Evolutionary conservation across 1,284 basidiomycete species (phyloP), one percentile per base, ranked within the genome.

Genomic region (Rugosomyces carneus): DNA sequence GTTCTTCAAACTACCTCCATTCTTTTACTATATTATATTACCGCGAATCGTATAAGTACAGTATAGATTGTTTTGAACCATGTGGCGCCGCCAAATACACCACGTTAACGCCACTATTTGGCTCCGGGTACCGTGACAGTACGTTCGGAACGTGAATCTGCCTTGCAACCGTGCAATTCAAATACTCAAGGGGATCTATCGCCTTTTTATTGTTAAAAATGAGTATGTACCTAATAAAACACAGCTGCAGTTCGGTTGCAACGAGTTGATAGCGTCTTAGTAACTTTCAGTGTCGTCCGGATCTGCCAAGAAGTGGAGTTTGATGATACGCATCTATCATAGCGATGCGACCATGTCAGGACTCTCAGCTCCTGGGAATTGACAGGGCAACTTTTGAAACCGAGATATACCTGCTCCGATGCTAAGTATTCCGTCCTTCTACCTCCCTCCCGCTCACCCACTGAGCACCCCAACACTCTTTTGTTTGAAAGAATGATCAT

Each of bases 401-500:
- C n/a, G 5, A 34, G 32, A 4, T 34, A n/a, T 34, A n/a, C 32
- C 32, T 34, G 35, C 8, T 13, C 16, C 9, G 15, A 16, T 21
- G 20, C 35, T 19, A n/a, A 37, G 18, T 37, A n/a, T 37, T 16
- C 2, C 11, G 20, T n/a, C 3, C 20, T 7, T 18, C 35, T 15
- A 29, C 10, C 13, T 9, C 27, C 13, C 3, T 29, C 9, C 27
- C 10, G 13, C 9, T 10, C 13, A 29, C 5, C 27, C 27, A n/a
- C n/a, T n/a, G n/a, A n/a, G n/a, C 9, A 29, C 27, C 27, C 27
- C 9, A 13, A 29, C 32, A 1, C 20, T 32, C 34, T 26, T 31
- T n/a, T 21, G 11, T 32, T 19, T 21, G 5, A 10, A 41, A 7
- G 32, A 13, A 46, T 46, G 45, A 46, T 46, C 23, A 46, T 46